Conservation (phyloP, 2,329 filamentous ascomycete species). For the Sporothrix brunneoviolacea region DNA sequence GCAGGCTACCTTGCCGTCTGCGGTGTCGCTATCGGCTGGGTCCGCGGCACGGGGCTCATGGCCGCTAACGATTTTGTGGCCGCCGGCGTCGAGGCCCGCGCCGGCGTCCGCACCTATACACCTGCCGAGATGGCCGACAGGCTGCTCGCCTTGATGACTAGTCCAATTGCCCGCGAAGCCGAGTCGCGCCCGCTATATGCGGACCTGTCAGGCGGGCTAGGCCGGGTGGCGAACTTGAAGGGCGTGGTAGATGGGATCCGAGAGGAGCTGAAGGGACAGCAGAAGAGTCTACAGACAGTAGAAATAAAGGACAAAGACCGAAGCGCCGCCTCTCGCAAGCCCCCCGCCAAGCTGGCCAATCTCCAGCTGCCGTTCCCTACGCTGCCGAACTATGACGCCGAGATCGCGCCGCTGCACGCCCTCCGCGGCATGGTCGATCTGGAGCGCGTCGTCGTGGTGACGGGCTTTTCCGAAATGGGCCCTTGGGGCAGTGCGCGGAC, state of each 20-base stretch:
- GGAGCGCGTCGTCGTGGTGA: slow-evolving; percentile 95
- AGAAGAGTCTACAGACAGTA: too few relatives aligned
- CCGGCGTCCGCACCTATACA: slow-evolving; percentile 95
- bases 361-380: slow-evolving; percentile 95
- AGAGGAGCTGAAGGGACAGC: too few relatives aligned
- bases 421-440: slow-evolving; percentile 98
- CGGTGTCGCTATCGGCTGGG: slow-evolving; percentile 98
- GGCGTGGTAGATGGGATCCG: too few relatives aligned
- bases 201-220: slow-evolving; percentile 94
- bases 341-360: slow-evolving; percentile 89
- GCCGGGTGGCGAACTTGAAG: too few relatives aligned
- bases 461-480: slow-evolving; percentile 90
- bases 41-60: slow-evolving; percentile 85
- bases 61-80: slow-evolving; percentile 67
- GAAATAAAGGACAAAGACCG: too few relatives aligned
- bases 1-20: slow-evolving; percentile 96
- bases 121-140: slow-evolving; percentile 99
- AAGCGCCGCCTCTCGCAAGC: too few relatives aligned
- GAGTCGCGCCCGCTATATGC: slow-evolving; percentile 93
- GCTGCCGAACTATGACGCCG: slow-evolving; percentile 84
- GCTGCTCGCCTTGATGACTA: slow-evolving; percentile 90
- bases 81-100: slow-evolving; percentile 91
- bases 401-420: slow-evolving; percentile 81
- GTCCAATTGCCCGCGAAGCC: slow-evolving; percentile 82
- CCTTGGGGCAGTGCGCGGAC: slow-evolving; percentile 98